phyloP scores from a whole-genome alignment of 1,284 basidiomycete species.

The Austroboletus novae-zelandiae region DNA sequence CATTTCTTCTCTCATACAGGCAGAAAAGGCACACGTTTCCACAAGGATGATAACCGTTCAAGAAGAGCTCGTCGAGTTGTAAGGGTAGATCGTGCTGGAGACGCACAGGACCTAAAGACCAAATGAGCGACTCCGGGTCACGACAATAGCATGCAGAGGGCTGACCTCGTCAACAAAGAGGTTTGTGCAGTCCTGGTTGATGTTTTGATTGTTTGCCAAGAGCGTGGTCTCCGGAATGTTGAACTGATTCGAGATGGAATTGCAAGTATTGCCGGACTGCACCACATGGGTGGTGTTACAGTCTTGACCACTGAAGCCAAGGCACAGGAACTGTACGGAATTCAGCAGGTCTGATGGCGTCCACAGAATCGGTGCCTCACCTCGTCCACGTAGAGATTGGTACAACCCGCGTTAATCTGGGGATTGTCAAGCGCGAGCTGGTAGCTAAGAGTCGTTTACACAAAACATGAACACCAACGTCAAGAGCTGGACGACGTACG shows the following conservation, averaged over 20 bases:
- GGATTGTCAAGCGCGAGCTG: not conserved
- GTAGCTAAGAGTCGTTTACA: not conserved
- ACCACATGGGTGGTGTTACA: not conserved
- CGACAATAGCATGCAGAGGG: not conserved
- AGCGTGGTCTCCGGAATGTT: not conserved
- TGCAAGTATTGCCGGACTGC: not conserved
- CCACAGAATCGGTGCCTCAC: not conserved
- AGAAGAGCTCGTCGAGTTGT: no score
- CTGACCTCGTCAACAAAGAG: not conserved
- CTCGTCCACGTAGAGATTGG: not conserved
- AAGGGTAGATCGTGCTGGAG: not conserved
- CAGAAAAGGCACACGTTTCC: not conserved
- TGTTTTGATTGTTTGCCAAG: not conserved
- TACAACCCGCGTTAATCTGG: not conserved
- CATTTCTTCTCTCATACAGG: no score
- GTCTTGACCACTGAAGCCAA: not conserved
- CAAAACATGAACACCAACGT: not conserved
- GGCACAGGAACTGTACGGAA: slow-evolving; percentile 34
- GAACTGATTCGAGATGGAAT: not conserved
- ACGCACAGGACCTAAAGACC: not conserved
- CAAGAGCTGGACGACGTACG: not conserved
- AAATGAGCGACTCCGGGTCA: not conserved
- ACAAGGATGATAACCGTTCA: not conserved
- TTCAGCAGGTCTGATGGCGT: not conserved
- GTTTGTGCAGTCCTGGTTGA: not conserved